These are phyloP conservation scores for Viridothelium virens DNA, from an alignment of 495 filamentous ascomycete species.

Conservation along the genomic window DNA sequence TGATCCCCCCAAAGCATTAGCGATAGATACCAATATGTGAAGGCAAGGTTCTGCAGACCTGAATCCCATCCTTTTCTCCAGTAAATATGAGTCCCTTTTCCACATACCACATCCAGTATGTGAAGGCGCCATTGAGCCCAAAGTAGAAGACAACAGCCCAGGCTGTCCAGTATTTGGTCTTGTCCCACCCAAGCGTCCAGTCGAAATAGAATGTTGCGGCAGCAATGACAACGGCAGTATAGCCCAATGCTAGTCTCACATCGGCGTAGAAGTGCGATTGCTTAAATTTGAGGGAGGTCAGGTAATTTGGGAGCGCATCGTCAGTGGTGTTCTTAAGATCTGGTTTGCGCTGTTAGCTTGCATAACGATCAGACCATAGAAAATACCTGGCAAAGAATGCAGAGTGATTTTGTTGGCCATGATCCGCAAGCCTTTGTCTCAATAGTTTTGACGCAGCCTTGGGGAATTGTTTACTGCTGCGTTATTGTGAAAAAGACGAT, in stretches of 20 bases:
- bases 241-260: conserved; percentile 74
- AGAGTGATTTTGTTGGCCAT: conserved; percentile 3
- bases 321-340: conserved; percentile 96
- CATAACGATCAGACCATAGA: background rate
- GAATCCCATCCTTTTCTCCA: conserved; percentile 51
- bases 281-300: conserved; percentile 71
- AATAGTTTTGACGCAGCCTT: background rate
- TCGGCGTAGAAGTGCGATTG: conserved; percentile 76
- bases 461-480: background rate
- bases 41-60: conserved; percentile 34
- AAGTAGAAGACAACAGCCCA: conserved; percentile 74
- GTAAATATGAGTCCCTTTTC: conserved; percentile 76
- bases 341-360: background rate
- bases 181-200: conserved; percentile 82
- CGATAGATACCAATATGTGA: background rate
- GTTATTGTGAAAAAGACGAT: background rate
- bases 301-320: conserved; percentile 87
- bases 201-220: conserved; percentile 82
- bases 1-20: conserved; percentile 17
- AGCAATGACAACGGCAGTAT: conserved; percentile 69
- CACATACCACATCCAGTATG: conserved; percentile 77
- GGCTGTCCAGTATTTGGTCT: conserved; percentile 65
- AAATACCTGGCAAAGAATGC: conserved; percentile 6
- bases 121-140: conserved; percentile 66
- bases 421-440: too few relatives aligned